phyloP scores from a whole-genome alignment of 1,139 yeast genomes.

The Yamadazyma trypodendri region DNA sequence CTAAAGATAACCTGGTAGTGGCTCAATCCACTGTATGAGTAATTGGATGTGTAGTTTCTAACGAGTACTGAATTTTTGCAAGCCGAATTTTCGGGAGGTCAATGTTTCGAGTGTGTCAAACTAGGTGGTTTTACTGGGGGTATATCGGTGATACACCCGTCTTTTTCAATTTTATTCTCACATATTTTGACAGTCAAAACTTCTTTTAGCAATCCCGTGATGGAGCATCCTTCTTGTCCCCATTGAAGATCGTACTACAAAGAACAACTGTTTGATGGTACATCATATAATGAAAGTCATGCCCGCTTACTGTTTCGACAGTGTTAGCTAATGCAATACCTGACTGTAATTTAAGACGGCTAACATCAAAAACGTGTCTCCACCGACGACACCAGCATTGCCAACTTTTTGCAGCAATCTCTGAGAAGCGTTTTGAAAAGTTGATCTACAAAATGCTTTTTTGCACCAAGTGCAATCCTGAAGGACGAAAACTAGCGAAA shows the following conservation, averaged over 20 bases:
- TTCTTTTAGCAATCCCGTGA: slow-evolving; percentile 21
- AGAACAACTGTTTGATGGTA: slow-evolving; percentile 14
- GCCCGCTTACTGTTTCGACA: too few relatives aligned
- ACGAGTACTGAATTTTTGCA: slow-evolving; percentile 22
- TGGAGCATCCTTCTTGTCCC: slow-evolving; percentile 18
- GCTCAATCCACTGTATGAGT: slow-evolving; percentile 14
- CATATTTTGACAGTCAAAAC: slow-evolving; percentile 12
- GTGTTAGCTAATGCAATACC: background rate
- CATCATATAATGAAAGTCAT: slow-evolving; percentile 5
- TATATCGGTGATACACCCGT: slow-evolving; percentile 31
- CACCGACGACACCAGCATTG: too few relatives aligned
- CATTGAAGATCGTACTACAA: slow-evolving; percentile 27
- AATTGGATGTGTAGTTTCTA: slow-evolving; percentile 24
- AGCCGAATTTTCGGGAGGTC: slow-evolving; percentile 25
- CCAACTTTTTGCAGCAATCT: too few relatives aligned
- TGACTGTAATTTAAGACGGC: background rate
- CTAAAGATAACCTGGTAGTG: slow-evolving; percentile 27
- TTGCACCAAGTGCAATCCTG: slow-evolving; percentile 66
- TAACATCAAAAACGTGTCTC: too few relatives aligned
- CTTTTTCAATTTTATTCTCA: slow-evolving; percentile 19
- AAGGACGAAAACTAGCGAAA: slow-evolving; percentile 92
- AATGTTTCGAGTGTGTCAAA: slow-evolving; percentile 19
- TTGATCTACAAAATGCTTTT: too few relatives aligned
- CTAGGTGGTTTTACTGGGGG: background rate
- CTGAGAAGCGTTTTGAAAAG: too few relatives aligned